A percentile compares a stretch with the other conserved stretches of the same genome.
Evolutionary conservation across 1,139 yeast genomes (phyloP).

Genomic region (Kluyveromyces sp.): DNA sequence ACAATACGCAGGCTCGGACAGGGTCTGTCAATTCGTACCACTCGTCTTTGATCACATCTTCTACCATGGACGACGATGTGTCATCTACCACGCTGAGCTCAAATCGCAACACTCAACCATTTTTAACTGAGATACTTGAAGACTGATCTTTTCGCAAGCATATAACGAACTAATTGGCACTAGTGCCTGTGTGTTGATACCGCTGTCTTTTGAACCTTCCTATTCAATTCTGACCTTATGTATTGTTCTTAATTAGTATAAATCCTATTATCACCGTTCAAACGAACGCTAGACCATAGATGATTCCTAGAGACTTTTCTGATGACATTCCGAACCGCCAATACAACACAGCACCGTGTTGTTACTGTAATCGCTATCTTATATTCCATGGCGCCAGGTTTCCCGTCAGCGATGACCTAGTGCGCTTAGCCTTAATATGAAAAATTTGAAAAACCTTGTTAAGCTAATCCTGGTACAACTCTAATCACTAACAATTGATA

Average conservation of each 20-base stretch:
- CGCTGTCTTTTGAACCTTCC: neutral
- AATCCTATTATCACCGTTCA: neutral
- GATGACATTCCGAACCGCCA: neutral
- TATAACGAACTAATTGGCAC: neutral
- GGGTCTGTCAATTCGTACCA: neutral
- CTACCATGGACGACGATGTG: neutral
- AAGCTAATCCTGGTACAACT: neutral
- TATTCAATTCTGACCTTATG: neutral
- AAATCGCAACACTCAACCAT: neutral
- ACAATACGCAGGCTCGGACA: neutral
- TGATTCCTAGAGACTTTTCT: too few relatives aligned
- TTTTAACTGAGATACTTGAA: constrained; percentile 1
- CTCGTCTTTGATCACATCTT: neutral
- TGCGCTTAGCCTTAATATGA: neutral
- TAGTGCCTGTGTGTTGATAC: too few relatives aligned
- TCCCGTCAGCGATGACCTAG: neutral
- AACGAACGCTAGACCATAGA: too few relatives aligned
- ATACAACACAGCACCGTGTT: neutral
- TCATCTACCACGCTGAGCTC: neutral
- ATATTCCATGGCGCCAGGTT: neutral
- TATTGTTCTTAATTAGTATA: neutral
- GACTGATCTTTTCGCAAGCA: neutral
- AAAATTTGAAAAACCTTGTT: neutral
- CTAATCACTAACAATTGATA: too few relatives aligned
- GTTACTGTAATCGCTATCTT: too few relatives aligned